A percentile compares a stretch with the other conserved stretches of the same genome.
Evolutionary conservation across 176 grass and related monocot species (phyloP).

Genomic region (Calamus simplicifolius): DNA sequence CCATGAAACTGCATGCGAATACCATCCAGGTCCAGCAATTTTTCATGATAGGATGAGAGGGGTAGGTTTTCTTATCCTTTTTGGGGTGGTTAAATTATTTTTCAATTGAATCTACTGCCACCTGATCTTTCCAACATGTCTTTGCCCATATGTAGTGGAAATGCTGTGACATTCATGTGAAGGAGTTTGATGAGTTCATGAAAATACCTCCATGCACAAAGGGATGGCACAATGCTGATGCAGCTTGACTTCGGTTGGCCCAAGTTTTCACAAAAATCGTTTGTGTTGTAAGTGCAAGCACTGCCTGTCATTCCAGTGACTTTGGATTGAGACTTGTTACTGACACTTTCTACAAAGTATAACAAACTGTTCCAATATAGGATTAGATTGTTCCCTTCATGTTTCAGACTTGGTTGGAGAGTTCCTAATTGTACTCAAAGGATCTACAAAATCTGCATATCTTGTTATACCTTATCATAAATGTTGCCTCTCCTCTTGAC

Average conservation of each 20-base stretch:
- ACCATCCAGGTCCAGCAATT: constrained; percentile 89
- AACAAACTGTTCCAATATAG: too few relatives aligned
- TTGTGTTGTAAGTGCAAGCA: background rate
- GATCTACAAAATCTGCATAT: too few relatives aligned
- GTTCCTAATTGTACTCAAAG: too few relatives aligned
- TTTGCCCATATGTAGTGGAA: constrained; percentile 59
- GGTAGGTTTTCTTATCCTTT: constrained; percentile 30
- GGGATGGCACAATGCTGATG: constrained; percentile 89
- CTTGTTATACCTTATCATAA: too few relatives aligned
- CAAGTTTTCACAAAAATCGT: background rate
- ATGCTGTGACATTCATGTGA: constrained; percentile 88
- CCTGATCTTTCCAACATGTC: background rate
- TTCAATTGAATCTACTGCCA: too few relatives aligned
- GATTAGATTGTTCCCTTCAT: too few relatives aligned
- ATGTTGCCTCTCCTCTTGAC: too few relatives aligned
- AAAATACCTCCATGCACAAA: constrained; percentile 86
- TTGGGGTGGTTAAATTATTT: background rate
- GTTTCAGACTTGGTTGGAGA: too few relatives aligned
- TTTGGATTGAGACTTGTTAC: too few relatives aligned
- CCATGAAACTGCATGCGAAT: constrained; percentile 75
- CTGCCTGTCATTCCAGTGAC: too few relatives aligned
- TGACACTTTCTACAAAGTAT: too few relatives aligned
- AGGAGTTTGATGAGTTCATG: constrained; percentile 96
- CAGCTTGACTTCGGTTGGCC: constrained; percentile 26
- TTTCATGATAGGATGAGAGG: constrained; percentile 89